Evolutionary conservation across 2,329 filamentous ascomycete species (phyloP).

Genomic region (Hawksworthiomyces lignivorus): DNA sequence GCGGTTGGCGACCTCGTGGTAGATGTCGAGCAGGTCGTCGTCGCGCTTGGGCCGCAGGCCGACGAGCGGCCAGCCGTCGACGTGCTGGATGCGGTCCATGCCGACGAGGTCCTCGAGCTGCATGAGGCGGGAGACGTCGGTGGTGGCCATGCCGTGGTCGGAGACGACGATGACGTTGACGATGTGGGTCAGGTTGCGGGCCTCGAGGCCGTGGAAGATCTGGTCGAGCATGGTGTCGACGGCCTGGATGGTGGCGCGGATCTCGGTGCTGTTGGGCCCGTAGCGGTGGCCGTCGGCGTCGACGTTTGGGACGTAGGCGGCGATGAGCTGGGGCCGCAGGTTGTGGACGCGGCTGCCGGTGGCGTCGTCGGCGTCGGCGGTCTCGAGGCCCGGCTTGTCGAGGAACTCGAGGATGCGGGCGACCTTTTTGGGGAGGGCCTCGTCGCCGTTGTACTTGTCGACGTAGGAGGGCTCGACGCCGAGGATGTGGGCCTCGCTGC

Average conservation of each 20-base stretch:
- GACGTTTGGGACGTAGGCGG: conserved; percentile 89
- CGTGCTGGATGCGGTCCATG: conserved; percentile 66
- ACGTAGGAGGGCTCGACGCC: conserved; percentile 69
- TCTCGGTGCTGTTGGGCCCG: conserved; percentile 92
- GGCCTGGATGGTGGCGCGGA: conserved; percentile 65
- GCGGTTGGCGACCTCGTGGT: conserved; percentile 52
- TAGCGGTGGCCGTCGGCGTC: conserved; percentile 80
- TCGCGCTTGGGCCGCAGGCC: conserved; percentile 74
- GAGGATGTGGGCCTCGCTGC: conserved; percentile 79
- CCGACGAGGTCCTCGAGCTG: conserved; percentile 89
- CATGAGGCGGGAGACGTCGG: conserved; percentile 68
- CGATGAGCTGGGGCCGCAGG: conserved; percentile 80
- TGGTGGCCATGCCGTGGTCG: conserved; percentile 97
- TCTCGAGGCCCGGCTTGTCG: conserved; percentile 68
- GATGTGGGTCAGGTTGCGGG: conserved; percentile 76
- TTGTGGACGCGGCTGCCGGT: conserved; percentile 23
- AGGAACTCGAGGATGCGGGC: conserved; percentile 72
- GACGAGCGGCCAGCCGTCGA: conserved; percentile 89
- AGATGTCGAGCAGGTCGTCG: conserved; percentile 57
- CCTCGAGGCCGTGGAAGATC: conserved; percentile 67
- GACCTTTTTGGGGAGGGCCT: conserved; percentile 68
- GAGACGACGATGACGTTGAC: conserved; percentile 96
- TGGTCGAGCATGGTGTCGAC: conserved; percentile 76
- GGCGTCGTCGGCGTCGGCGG: conserved; percentile 35
- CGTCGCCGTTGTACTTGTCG: conserved; percentile 76